Conservation (phyloP, 495 filamentous ascomycete species). For the Articulospora tetracladia region DNA sequence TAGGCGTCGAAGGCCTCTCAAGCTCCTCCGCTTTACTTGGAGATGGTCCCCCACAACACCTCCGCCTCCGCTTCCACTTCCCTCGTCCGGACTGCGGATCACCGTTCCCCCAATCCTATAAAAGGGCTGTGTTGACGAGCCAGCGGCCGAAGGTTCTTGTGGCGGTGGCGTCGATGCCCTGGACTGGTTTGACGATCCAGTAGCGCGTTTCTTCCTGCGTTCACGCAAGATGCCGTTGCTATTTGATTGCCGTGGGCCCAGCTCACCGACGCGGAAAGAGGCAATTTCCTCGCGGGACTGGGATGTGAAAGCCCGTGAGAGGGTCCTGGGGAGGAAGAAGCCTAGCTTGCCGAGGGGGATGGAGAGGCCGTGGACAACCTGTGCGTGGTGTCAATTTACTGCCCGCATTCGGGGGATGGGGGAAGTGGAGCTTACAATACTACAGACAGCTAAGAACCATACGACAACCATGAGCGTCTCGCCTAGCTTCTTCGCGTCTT, state of each 20-base stretch:
- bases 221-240: constrained; percentile 14
- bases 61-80: neutral
- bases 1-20: constrained; percentile 3
- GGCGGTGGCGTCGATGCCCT: constrained; percentile 5
- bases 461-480: constrained; percentile 69
- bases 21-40: neutral
- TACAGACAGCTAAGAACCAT: constrained; percentile 85
- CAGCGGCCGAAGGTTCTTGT: neutral
- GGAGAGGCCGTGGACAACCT: constrained; percentile 84
- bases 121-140: constrained; percentile 33
- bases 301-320: constrained; percentile 46
- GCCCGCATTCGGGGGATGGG: neutral
- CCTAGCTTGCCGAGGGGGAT: constrained; percentile 83
- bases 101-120: constrained; percentile 50
- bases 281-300: constrained; percentile 30
- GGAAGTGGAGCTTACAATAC: constrained; percentile 60
- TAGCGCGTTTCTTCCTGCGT: constrained; percentile 3
- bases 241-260: constrained; percentile 5
- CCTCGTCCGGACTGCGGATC: constrained; percentile 29
- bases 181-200: neutral
- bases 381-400: neutral
- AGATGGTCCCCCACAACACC: neutral
- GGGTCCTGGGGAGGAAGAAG: constrained; percentile 70
- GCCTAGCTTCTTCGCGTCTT: constrained; percentile 59
- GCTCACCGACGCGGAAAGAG: constrained; percentile 12